phyloP scores from a whole-genome alignment of 2,329 filamentous ascomycete genomes.

The Neurospora crassa region DNA sequence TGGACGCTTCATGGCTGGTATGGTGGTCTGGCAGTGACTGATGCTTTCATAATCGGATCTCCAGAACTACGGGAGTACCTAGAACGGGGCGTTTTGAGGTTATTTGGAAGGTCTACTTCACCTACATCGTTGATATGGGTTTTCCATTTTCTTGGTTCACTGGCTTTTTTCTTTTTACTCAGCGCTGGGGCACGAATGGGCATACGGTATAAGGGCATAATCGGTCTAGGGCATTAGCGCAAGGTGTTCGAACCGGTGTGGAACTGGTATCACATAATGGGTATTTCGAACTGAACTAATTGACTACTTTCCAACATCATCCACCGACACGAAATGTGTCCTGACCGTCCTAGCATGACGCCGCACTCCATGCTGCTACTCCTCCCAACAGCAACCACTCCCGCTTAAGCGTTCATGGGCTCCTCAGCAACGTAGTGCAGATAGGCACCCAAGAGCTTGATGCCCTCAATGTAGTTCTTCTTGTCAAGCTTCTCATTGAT shows the following conservation, averaged over 20 bases:
- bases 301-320: background rate
- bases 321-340: background rate
- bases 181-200: background rate
- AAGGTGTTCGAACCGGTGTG: background rate
- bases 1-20: background rate
- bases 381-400: background rate
- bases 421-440: constrained; percentile 94
- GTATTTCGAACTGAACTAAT: background rate
- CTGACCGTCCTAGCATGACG: background rate
- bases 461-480: constrained; percentile 96
- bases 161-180: background rate
- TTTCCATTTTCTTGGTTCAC: background rate
- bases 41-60: background rate
- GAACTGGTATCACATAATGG: background rate
- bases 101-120: background rate
- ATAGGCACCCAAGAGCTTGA: constrained; percentile 89
- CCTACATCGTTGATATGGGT: background rate
- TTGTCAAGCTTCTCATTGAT: constrained; percentile 98
- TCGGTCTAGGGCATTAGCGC: background rate
- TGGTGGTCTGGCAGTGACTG: background rate
- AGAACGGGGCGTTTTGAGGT: background rate
- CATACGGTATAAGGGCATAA: background rate
- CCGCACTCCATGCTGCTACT: background rate
- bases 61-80: background rate
- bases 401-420: constrained; percentile 34